Percentiles rank a stretch among this genome's conserved stretches.
Evolutionary conservation across 1,284 basidiomycete species (phyloP).

Genomic region (Stygiomarasmius scandens): DNA sequence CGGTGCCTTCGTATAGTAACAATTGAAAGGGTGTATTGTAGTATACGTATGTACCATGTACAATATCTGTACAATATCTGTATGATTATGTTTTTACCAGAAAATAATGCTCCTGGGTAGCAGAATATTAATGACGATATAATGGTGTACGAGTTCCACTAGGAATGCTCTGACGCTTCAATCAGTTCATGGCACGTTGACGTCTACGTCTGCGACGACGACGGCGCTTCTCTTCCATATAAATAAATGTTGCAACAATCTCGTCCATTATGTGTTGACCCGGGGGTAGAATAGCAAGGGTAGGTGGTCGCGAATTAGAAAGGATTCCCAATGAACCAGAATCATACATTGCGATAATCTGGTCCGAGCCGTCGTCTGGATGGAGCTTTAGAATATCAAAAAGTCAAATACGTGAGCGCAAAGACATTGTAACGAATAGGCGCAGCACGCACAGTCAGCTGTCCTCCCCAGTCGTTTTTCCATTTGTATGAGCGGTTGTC

Average conservation of each 20-base stretch:
- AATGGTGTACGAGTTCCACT: no score
- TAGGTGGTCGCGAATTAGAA: neutral
- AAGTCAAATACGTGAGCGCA: no score
- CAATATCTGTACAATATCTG: no score
- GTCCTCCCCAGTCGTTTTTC: neutral
- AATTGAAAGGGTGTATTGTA: no score
- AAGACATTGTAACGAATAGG: no score
- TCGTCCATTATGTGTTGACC: neutral
- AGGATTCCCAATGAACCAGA: neutral
- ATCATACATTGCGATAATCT: neutral
- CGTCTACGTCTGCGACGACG: neutral
- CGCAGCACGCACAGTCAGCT: neutral
- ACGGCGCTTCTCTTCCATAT: neutral
- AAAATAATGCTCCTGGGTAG: no score
- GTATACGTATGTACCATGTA: no score
- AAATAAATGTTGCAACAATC: neutral
- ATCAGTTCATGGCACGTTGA: neutral
- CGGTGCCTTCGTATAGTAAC: no score
- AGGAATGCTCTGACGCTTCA: no score
- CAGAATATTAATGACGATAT: no score
- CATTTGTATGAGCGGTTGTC: neutral
- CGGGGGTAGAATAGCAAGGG: neutral
- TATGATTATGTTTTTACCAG: no score
- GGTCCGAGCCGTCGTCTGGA: neutral
- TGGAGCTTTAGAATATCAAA: neutral